Conservation (phyloP, 2,329 filamentous ascomycete genomes). For the Madurella mycetomatis region DNA sequence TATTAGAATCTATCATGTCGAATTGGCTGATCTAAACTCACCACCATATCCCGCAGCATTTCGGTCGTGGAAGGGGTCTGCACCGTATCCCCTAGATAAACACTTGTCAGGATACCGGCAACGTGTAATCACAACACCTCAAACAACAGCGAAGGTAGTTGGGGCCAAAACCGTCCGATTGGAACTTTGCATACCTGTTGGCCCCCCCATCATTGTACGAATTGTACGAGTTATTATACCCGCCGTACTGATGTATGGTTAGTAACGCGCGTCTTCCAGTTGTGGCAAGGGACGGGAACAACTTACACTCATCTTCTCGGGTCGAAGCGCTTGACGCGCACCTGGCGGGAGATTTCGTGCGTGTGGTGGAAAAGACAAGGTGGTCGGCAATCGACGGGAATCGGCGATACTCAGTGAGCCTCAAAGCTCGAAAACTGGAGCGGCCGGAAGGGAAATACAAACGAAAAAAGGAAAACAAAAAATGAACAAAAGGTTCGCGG, state of each 20-base stretch:
- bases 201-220: constrained; percentile 4
- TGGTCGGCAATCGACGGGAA: not conserved
- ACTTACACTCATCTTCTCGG: constrained; percentile 13
- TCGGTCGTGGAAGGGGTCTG: constrained; percentile 58
- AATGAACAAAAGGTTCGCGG: not conserved
- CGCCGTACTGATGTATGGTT: constrained; percentile 14
- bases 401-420: not conserved
- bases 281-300: not conserved
- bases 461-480: not conserved
- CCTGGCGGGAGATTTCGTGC: not conserved
- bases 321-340: not conserved
- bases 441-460: not conserved
- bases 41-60: constrained; percentile 29
- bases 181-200: constrained; percentile 10
- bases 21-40: not conserved
- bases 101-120: not conserved
- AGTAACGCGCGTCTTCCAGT: not conserved
- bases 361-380: not conserved
- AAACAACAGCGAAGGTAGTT: too few relatives aligned
- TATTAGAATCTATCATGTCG: not conserved
- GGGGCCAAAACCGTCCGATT: not conserved
- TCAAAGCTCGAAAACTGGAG: not conserved
- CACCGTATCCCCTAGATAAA: constrained; percentile 28
- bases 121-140: not conserved
- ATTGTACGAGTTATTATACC: constrained; percentile 10